Conservation (phyloP, 2,329 filamentous ascomycete species). For the Aspergillus pseudoglaucus region DNA sequence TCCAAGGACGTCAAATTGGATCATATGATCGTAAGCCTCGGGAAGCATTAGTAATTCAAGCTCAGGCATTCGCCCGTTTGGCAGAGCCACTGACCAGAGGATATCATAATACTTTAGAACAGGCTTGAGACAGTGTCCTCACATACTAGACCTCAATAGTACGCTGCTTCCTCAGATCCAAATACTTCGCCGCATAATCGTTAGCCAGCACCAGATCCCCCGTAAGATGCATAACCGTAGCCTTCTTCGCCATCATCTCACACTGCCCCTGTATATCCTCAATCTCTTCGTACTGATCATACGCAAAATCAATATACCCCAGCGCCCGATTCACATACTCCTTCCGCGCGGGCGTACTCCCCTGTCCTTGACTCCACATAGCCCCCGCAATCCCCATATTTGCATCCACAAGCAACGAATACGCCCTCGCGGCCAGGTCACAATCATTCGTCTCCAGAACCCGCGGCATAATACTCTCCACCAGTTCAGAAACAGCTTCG, state of each 20-base stretch:
- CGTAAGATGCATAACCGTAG: constrained; percentile 64
- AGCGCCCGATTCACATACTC: constrained; percentile 55
- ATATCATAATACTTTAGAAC: not conserved
- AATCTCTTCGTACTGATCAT: constrained; percentile 58
- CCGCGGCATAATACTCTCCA: constrained; percentile 66
- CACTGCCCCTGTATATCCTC: constrained; percentile 66
- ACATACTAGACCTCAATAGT: not conserved
- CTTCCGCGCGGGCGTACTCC: constrained; percentile 33
- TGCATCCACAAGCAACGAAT: constrained; percentile 66
- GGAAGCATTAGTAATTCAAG: not conserved
- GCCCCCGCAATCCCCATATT: constrained; percentile 67
- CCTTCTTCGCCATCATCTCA: constrained; percentile 76
- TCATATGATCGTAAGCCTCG: not conserved
- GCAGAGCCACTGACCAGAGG: not conserved
- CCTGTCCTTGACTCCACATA: constrained; percentile 27
- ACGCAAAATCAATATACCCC: constrained; percentile 57
- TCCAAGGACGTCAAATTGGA: not conserved
- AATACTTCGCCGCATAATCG: constrained; percentile 60
- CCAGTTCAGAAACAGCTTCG: constrained; percentile 55
- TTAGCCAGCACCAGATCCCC: constrained; percentile 60
- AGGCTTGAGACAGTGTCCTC: not conserved
- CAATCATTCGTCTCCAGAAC: constrained; percentile 65
- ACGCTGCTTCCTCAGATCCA: constrained; percentile 48
- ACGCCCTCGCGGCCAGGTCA: constrained; percentile 58
- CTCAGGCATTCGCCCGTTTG: not conserved